These are phyloP conservation scores for Flaveria robusta DNA, from an alignment of 129 eudicot species.

Conservation along the genomic window DNA sequence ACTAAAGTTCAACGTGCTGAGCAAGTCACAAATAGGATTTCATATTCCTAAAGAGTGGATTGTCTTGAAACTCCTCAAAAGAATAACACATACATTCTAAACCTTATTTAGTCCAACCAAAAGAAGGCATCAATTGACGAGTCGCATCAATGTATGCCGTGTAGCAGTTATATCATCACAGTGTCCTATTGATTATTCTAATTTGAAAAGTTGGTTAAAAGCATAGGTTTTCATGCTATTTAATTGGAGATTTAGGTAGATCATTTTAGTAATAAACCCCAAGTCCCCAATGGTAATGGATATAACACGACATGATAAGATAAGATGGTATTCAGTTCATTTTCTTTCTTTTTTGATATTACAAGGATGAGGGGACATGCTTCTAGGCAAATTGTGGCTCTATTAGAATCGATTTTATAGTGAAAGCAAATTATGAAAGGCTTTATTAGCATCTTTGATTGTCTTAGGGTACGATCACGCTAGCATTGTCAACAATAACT, in stretches of 20 bases:
- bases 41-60: no score
- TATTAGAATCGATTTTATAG: no score
- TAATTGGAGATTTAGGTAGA: conserved; percentile 16
- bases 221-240: neutral
- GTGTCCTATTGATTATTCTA: neutral
- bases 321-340: no score
- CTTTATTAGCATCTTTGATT: neutral
- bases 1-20: no score
- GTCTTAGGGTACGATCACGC: conserved; percentile 71
- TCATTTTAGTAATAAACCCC: neutral
- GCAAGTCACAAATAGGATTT: no score
- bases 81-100: no score
- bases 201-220: neutral
- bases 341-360: no score
- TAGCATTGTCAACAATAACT: conserved; percentile 69
- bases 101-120: no score
- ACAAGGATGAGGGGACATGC: neutral
- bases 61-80: no score
- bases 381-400: neutral
- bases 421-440: no score
- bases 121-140: no score
- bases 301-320: no score
- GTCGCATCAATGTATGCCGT: conserved; percentile 4
- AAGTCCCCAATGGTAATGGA: neutral
- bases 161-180: neutral